Base-by-base conservation (phyloP, 345 rosid species). In the Gossypioides kirkii region DNA sequence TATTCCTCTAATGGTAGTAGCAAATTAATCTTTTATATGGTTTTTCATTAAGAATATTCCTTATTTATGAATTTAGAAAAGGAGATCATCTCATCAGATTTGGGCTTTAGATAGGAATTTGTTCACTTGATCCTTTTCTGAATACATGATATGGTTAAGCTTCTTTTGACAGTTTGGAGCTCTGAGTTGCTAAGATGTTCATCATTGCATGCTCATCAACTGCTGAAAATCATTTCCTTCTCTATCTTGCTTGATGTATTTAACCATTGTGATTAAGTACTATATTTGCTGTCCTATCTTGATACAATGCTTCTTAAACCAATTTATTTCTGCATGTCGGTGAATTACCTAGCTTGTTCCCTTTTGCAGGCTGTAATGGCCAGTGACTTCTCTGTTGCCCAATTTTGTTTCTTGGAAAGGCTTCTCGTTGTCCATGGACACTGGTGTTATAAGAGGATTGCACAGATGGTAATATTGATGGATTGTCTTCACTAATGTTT, bases 401-500 rank as follows among this genome's bases (percentile, higher is more conserved):
- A 95, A 81, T 95, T 95, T 71, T 92, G 93, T 61, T 95, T 89
- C 77, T 81, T 95, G 83, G 98, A 95, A 86, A 89, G 98, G 76
- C 92, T 95, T 73, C 86, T 95, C 22, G 98, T 95, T 17, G 98
- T 95, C 71, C 99, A 95, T 79, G 99, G 99, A 74, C 99, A 95
- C 81, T 95, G 99, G 99, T 95, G 99, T 81, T 95, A 95, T 86
- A 89, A 91, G 88, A 85, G 99, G 74, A 92, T 95, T 70, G 91
- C 99, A 79, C 95, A 91, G 80, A 95, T 95, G 99, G 98, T 95
- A 92, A 84, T 58, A 38, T 74, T 58, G 49, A 52, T 45, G 18
- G 11, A 62, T 47, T 59, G 61, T 59, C 55, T 10, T 0, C 53
- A 47, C 41, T 50, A 28, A 20, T 54, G 54, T 42, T 73, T 59